A percentile compares a stretch with the other conserved stretches of the same genome.
These are phyloP conservation scores for Graphilbum fragrans DNA, from an alignment of 2,329 filamentous ascomycete species.

Conservation along the genomic window DNA sequence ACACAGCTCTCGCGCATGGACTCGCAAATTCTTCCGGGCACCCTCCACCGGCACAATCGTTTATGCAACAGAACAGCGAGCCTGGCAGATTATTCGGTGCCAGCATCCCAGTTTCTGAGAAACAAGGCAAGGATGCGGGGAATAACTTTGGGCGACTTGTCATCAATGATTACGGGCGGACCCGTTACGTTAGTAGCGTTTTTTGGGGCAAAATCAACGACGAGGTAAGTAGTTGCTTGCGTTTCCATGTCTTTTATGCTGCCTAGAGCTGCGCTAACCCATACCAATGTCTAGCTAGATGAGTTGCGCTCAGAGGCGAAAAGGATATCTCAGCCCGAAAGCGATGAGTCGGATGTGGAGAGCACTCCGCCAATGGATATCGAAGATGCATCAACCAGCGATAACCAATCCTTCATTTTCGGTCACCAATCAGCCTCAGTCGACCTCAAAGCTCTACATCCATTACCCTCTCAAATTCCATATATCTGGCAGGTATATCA, in stretches of 20 bases:
- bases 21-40: background rate
- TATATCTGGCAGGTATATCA: conserved; percentile 37
- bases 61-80: conserved; percentile 1
- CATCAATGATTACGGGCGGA: conserved; percentile 54
- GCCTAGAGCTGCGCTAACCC: background rate
- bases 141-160: conserved; percentile 56
- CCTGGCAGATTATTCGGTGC: conserved; percentile 9
- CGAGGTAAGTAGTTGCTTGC: conserved; percentile 37
- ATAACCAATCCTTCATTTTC: conserved; percentile 61
- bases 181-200: conserved; percentile 62
- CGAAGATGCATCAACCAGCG: conserved; percentile 21
- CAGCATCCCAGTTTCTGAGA: conserved; percentile 9
- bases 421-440: conserved; percentile 62
- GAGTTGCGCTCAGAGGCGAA: conserved; percentile 37
- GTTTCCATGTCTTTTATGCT: background rate
- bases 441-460: conserved; percentile 36
- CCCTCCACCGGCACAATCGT: background rate
- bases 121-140: conserved; percentile 24
- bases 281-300: conserved; percentile 27
- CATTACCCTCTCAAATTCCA: conserved; percentile 41
- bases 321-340: conserved; percentile 35
- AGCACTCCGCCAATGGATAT: conserved; percentile 35
- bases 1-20: background rate
- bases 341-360: conserved; percentile 49
- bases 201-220: conserved; percentile 69